Conservation (phyloP, 192 early-diverging fungal genomes). For the Lobosporangium transversale region DNA sequence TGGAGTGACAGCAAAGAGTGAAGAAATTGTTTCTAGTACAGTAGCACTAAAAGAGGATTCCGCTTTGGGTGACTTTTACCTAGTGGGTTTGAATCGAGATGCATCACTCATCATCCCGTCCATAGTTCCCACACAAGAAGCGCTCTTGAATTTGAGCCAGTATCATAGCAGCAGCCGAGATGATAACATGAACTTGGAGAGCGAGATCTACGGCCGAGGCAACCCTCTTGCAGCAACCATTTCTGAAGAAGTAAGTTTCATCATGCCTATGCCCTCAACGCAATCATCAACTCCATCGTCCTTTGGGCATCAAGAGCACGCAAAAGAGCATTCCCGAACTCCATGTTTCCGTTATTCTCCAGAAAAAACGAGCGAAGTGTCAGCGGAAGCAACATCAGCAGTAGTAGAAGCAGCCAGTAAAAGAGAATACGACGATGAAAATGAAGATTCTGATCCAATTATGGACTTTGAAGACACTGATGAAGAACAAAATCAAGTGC, state of each 20-base stretch:
- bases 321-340: too few species aligned
- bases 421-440: background rate
- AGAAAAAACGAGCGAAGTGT: too few species aligned
- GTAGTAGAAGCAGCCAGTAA: background rate
- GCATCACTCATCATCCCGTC: slow-evolving; percentile 16
- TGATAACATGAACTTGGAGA: background rate
- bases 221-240: background rate
- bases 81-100: background rate
- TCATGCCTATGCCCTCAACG: background rate
- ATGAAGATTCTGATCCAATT: slow-evolving; percentile 17
- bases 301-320: background rate
- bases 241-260: slow-evolving; percentile 1
- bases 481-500: background rate
- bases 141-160: slow-evolving; percentile 5
- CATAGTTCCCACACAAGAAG: slow-evolving; percentile 14
- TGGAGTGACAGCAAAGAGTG: too few species aligned
- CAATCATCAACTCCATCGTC: background rate
- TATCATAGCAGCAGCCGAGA: slow-evolving; percentile 5
- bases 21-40: too few species aligned
- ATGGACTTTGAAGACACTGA: slow-evolving; percentile 22
- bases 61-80: too few species aligned
- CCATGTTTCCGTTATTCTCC: too few species aligned
- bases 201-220: background rate
- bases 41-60: too few species aligned
- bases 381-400: too few species aligned